Evolutionary conservation across 139 green algal genomes (phyloP).

Genomic region (Coelastrella sp.): DNA sequence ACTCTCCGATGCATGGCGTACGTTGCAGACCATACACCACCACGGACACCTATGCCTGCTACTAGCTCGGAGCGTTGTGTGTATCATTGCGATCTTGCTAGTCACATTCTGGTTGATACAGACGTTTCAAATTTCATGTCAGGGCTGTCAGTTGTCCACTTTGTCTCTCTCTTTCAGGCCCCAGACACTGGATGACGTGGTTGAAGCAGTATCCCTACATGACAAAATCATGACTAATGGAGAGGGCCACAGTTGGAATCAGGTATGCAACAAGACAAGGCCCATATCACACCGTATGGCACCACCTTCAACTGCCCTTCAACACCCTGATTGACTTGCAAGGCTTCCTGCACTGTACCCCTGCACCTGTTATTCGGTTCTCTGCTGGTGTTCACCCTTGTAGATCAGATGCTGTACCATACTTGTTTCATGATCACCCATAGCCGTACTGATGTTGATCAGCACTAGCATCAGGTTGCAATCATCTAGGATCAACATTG

Average conservation of each 20-base stretch:
- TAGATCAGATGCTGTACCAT: background rate
- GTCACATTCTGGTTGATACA: background rate
- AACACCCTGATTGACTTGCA: too few species aligned
- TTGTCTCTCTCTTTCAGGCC: constrained; percentile 48
- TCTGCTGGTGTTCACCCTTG: background rate
- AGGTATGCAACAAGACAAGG: constrained; percentile 41
- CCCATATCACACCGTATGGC: too few species aligned
- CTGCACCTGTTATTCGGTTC: too few species aligned
- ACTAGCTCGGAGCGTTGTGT: too few species aligned
- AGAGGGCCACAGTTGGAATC: constrained; percentile 69
- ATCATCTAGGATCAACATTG: too few species aligned
- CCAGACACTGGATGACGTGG: constrained; percentile 55
- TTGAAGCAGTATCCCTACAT: constrained; percentile 56
- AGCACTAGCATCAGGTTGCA: background rate
- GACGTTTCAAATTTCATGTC: background rate
- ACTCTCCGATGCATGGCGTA: too few species aligned
- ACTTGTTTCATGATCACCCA: background rate
- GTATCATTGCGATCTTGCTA: too few species aligned
- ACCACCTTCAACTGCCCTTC: too few species aligned
- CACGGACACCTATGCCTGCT: too few species aligned
- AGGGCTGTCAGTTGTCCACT: background rate
- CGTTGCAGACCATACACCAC: too few species aligned
- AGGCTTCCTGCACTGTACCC: too few species aligned
- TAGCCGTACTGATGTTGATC: background rate
- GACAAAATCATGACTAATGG: constrained; percentile 49